phyloP scores from a whole-genome alignment of 495 filamentous ascomycete species.

The Penicillium alfredii region DNA sequence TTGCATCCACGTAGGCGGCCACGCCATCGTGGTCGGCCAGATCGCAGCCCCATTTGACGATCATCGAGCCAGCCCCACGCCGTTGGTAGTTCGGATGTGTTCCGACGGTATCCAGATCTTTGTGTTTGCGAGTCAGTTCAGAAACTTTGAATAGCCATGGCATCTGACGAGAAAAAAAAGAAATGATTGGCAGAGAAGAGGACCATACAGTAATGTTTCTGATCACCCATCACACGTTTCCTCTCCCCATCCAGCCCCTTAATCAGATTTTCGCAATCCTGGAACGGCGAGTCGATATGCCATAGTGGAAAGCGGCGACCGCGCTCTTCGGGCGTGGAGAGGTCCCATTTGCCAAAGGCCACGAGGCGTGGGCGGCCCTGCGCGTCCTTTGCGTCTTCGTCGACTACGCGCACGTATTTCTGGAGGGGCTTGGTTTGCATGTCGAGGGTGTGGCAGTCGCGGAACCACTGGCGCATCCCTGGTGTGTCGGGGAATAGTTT shows the following conservation, averaged over 20 bases:
- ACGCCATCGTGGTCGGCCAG: slow-evolving; percentile 31
- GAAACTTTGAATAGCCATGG: too few relatives aligned
- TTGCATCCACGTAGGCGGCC: slow-evolving; percentile 27
- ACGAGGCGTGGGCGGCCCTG: slow-evolving; percentile 7
- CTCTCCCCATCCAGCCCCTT: slow-evolving; percentile 6
- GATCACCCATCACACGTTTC: slow-evolving; percentile 8
- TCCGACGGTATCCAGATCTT: slow-evolving; percentile 44
- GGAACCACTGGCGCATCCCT: slow-evolving; percentile 13
- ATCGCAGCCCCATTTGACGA: slow-evolving; percentile 46
- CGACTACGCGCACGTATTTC: slow-evolving; percentile 14
- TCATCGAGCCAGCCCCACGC: slow-evolving; percentile 44
- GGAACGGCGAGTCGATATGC: slow-evolving; percentile 3
- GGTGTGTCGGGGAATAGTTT: slow-evolving; percentile 20
- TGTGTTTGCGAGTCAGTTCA: neutral
- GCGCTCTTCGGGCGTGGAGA: slow-evolving; percentile 4
- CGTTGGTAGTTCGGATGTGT: slow-evolving; percentile 44
- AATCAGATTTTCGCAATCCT: slow-evolving; percentile 5
- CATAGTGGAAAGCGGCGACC: slow-evolving; percentile 5
- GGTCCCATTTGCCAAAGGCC: slow-evolving; percentile 21
- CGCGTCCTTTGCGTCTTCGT: neutral
- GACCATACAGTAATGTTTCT: slow-evolving; percentile 12
- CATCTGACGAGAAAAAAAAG: too few relatives aligned
- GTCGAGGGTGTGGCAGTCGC: neutral
- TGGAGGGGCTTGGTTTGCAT: slow-evolving; percentile 2
- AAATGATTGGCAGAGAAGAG: too few relatives aligned